Evolutionary conservation across 192 early-diverging fungal genomes (phyloP).

Genomic region (Entomortierella beljakovae): DNA sequence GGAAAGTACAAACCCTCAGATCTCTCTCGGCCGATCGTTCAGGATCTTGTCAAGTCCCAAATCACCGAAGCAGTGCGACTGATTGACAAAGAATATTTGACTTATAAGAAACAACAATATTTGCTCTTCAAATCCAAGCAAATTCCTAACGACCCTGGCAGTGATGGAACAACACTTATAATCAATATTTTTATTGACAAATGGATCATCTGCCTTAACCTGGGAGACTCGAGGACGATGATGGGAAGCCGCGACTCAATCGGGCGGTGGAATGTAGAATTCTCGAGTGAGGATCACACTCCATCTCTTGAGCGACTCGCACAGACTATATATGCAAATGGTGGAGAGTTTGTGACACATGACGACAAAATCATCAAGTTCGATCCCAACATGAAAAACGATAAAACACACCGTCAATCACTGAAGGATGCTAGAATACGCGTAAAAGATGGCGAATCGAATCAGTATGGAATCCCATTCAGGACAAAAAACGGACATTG

Average conservation of each 20-base stretch:
- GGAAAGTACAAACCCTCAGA: slow-evolving; percentile 50
- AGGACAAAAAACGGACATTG: slow-evolving; percentile 48
- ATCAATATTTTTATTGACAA: slow-evolving; percentile 67
- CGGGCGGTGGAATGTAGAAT: slow-evolving; percentile 64
- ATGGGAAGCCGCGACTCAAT: slow-evolving; percentile 46
- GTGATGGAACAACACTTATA: slow-evolving; percentile 68
- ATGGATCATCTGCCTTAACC: slow-evolving; percentile 67
- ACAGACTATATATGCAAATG: slow-evolving; percentile 64
- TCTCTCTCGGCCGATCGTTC: slow-evolving; percentile 42
- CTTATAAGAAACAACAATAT: slow-evolving; percentile 62
- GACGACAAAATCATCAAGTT: slow-evolving; percentile 67
- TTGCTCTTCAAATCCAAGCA: slow-evolving; percentile 24
- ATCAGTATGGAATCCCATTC: slow-evolving; percentile 53
- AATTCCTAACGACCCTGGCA: slow-evolving; percentile 42
- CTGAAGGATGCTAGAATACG: slow-evolving; percentile 70
- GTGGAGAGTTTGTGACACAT: slow-evolving; percentile 70
- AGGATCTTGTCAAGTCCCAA: slow-evolving; percentile 56
- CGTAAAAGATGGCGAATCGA: slow-evolving; percentile 51
- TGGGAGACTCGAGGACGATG: slow-evolving; percentile 68
- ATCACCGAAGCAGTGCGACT: slow-evolving; percentile 57
- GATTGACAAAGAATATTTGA: slow-evolving; percentile 64
- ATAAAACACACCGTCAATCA: slow-evolving; percentile 61
- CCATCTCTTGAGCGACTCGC: slow-evolving; percentile 68
- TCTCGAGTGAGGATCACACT: slow-evolving; percentile 68
- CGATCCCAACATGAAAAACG: slow-evolving; percentile 58